These are phyloP conservation scores for Prunus mume DNA, from an alignment of 306 rosid species.

Conservation along the genomic window DNA sequence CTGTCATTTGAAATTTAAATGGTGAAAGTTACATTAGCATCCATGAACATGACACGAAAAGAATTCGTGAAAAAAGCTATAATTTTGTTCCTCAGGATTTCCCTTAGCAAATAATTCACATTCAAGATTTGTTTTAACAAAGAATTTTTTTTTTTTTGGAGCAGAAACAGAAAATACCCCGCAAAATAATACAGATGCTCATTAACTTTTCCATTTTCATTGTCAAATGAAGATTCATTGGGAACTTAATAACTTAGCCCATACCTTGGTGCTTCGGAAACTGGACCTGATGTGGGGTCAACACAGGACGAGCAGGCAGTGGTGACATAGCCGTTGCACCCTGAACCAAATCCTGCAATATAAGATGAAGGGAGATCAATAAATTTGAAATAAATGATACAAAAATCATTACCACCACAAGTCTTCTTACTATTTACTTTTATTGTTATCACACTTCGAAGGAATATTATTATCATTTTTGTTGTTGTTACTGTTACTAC, in stretches of 20 bases:
- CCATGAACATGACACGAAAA: background rate
- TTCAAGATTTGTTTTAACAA: background rate
- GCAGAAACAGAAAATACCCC: background rate
- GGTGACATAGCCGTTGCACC: conserved; percentile 57
- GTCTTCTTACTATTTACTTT: background rate
- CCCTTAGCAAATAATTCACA: background rate
- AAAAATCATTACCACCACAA: background rate
- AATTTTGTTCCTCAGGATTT: background rate
- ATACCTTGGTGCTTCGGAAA: conserved; percentile 82
- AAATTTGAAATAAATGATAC: background rate
- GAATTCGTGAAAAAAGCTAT: background rate
- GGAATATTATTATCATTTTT: background rate
- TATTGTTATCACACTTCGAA: background rate
- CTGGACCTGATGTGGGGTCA: conserved; percentile 54
- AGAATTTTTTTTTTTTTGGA: background rate
- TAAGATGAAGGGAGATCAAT: conserved; percentile 20
- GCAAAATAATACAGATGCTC: background rate
- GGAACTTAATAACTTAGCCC: background rate
- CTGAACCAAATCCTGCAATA: conserved; percentile 69
- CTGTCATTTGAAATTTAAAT: background rate
- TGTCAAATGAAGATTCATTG: background rate
- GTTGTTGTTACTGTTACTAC: background rate
- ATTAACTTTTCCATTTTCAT: background rate
- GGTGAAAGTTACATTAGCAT: background rate
- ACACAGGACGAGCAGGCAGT: conserved; percentile 51